Evolutionary conservation across 228 moss, liverwort and hornwort species (phyloP).

Genomic region (Sphagnum magellanicum): DNA sequence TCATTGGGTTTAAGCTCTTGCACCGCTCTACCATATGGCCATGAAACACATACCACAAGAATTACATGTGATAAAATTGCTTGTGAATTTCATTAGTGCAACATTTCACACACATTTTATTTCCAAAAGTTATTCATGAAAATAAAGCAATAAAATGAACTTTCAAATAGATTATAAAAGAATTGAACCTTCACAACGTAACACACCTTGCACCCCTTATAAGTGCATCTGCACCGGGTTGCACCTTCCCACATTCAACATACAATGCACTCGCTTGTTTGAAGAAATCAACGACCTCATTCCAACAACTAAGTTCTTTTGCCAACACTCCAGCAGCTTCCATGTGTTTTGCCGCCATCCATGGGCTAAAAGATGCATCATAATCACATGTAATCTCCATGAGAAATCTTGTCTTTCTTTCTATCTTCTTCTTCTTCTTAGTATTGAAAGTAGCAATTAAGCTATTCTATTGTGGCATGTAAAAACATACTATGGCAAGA

Average conservation of each 20-base stretch:
- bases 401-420: no score
- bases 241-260: conserved; percentile 48
- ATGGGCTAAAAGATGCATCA: background rate
- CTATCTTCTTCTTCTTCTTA: no score
- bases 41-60: background rate
- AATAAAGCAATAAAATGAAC: background rate
- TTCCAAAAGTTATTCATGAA: background rate
- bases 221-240: conserved; percentile 64
- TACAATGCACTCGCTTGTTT: conserved; percentile 48
- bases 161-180: background rate
- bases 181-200: background rate
- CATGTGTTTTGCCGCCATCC: conserved; percentile 35
- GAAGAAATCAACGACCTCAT: conserved; percentile 53
- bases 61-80: background rate
- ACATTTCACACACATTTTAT: background rate
- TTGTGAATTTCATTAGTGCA: background rate
- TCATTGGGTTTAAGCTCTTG: conserved; percentile 40
- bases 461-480: no score
- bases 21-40: conserved; percentile 24
- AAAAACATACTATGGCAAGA: no score
- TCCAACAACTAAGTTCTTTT: conserved; percentile 47
- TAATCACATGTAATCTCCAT: no score
- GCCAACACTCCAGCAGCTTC: conserved; percentile 51
- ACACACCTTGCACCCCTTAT: conserved; percentile 51
- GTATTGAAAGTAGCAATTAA: no score